phyloP scores from a whole-genome alignment of 2,329 filamentous ascomycete genomes.

The Talaromyces verruculosus region DNA sequence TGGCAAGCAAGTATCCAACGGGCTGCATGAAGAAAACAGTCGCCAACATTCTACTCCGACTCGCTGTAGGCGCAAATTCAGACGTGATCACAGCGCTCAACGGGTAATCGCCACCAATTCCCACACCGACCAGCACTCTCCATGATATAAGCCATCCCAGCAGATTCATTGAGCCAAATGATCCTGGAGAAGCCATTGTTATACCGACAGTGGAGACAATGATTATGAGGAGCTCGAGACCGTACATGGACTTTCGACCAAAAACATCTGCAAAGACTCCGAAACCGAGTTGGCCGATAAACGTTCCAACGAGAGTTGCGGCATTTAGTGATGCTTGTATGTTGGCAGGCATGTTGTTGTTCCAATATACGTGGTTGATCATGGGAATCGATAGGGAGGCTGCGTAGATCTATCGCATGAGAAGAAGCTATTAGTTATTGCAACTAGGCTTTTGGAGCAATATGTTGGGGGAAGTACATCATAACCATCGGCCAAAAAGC shows the following conservation, averaged over 20 bases:
- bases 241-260: constrained; percentile 49
- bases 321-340: constrained; percentile 22
- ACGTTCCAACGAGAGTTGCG: constrained; percentile 29
- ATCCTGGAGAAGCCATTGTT: constrained; percentile 41
- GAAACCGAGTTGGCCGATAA: constrained; percentile 34
- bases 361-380: constrained; percentile 16
- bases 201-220: constrained; percentile 45
- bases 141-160: constrained; percentile 44
- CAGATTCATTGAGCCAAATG: constrained; percentile 38
- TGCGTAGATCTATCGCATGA: constrained; percentile 13
- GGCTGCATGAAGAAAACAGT: constrained; percentile 84
- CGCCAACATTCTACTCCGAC: constrained; percentile 76
- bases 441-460: no score
- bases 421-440: not conserved
- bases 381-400: constrained; percentile 16
- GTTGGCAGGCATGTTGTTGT: constrained; percentile 7
- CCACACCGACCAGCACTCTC: constrained; percentile 47
- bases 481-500: constrained; percentile 23
- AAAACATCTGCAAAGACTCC: constrained; percentile 41
- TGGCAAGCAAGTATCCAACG: constrained; percentile 71
- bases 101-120: constrained; percentile 65
- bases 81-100: constrained; percentile 65
- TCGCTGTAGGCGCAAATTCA: constrained; percentile 50
- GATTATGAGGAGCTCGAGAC: constrained; percentile 46
- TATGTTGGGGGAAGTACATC: constrained; percentile 12